phyloP scores from a whole-genome alignment of 495 filamentous ascomycete species.

The Immersiella caudata region DNA sequence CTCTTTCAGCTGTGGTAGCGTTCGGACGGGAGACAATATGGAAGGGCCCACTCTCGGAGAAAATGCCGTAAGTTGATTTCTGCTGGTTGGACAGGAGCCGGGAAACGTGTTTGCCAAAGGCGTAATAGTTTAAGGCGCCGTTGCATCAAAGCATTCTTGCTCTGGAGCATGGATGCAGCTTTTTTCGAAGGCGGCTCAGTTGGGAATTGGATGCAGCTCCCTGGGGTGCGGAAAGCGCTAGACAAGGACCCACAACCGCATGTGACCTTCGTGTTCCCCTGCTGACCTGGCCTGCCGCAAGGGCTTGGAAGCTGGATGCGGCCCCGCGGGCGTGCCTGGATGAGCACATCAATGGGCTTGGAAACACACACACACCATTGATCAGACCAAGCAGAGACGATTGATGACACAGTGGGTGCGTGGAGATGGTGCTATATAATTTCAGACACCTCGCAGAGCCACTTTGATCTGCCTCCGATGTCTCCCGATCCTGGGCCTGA shows the following conservation, averaged over 20 bases:
- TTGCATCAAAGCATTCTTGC: neutral
- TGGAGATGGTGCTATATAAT: no score
- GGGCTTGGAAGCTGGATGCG: neutral
- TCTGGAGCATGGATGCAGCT: conserved; percentile 11
- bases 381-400: neutral
- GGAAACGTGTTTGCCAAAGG: neutral
- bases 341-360: neutral
- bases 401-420: neutral
- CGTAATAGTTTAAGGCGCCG: neutral
- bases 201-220: conserved; percentile 7
- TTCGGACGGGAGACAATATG: neutral
- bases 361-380: neutral
- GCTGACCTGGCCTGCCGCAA: neutral
- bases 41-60: neutral
- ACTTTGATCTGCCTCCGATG: neutral
- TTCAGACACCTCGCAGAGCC: no score
- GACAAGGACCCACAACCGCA: conserved; percentile 1
- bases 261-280: conserved; percentile 9
- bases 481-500: neutral
- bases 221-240: neutral
- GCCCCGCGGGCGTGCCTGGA: neutral
- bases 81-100: neutral
- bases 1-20: neutral
- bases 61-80: neutral
- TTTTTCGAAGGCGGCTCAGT: neutral